These are phyloP conservation scores for Pyrus pyrifolia DNA, from an alignment of 306 rosid species.

Conservation along the genomic window DNA sequence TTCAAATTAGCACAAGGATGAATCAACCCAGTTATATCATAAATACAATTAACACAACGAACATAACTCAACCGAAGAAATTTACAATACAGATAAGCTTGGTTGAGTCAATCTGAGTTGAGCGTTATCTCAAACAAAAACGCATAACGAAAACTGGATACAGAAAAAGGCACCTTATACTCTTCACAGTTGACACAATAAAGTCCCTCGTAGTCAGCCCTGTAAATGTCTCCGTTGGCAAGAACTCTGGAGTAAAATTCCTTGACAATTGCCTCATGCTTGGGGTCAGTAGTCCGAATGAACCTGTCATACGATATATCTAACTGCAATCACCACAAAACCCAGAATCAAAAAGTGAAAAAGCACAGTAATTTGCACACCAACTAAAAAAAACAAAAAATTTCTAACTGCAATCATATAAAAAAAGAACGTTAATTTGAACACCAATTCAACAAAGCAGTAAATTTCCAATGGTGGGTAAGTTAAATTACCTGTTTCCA, in stretches of 20 bases:
- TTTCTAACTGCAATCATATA: not conserved
- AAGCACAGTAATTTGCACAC: not conserved
- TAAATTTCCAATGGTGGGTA: conserved; percentile 3
- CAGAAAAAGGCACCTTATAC: conserved; percentile 54
- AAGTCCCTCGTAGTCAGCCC: conserved; percentile 92
- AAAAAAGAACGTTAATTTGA: not conserved
- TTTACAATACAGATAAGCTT: not conserved
- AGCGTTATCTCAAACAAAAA: not conserved
- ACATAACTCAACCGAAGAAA: not conserved
- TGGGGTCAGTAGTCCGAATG: conserved; percentile 81
- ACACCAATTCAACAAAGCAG: not conserved
- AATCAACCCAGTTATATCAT: not conserved
- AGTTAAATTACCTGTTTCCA: conserved; percentile 65
- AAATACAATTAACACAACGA: not conserved
- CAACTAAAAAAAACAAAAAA: not conserved
- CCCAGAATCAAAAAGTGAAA: not conserved
- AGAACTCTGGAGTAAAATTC: conserved; percentile 87
- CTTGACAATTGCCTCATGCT: conserved; percentile 86
- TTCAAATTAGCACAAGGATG: not conserved
- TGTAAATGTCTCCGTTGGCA: conserved; percentile 84
- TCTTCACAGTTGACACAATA: conserved; percentile 96
- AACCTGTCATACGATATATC: conserved; percentile 85
- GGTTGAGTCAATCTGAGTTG: not conserved
- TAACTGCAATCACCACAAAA: conserved; percentile 32
- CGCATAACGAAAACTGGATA: not conserved